These are phyloP conservation scores for Penicillium fuscoglaucum DNA, from an alignment of 2,329 filamentous ascomycete genomes.

Conservation along the genomic window DNA sequence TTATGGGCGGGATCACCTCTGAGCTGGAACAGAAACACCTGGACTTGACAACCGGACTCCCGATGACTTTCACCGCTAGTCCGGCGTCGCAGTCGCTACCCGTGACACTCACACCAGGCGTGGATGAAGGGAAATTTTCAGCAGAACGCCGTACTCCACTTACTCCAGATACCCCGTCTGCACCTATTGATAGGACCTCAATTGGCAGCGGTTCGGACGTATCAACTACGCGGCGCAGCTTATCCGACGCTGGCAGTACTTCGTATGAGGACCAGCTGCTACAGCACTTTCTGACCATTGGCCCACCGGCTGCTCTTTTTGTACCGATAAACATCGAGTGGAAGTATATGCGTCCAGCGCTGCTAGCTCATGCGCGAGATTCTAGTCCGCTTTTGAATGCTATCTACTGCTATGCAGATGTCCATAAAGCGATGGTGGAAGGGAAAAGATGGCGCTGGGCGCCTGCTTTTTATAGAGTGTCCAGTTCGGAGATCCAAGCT, in stretches of 20 bases:
- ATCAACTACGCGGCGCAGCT: conserved; percentile 16
- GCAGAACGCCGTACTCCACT: conserved; percentile 13
- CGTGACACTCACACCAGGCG: neutral
- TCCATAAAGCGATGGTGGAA: conserved; percentile 30
- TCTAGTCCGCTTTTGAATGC: conserved; percentile 31
- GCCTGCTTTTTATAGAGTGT: conserved; percentile 32
- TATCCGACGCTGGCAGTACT: conserved; percentile 21
- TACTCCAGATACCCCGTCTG: conserved; percentile 18
- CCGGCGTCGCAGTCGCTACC: conserved; percentile 14
- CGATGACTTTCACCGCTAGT: conserved; percentile 16
- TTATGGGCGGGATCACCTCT: conserved; percentile 39
- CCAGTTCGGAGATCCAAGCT: conserved; percentile 34
- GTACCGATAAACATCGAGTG: conserved; percentile 35
- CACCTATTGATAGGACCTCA: conserved; percentile 17
- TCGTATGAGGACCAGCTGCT: conserved; percentile 35
- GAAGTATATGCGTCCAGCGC: conserved; percentile 31
- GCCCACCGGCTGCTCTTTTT: conserved; percentile 35
- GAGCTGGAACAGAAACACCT: conserved; percentile 39
- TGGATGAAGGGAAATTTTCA: conserved; percentile 13
- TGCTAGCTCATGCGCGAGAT: conserved; percentile 28
- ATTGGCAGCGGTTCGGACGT: conserved; percentile 17
- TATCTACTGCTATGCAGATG: conserved; percentile 38
- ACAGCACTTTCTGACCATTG: conserved; percentile 30
- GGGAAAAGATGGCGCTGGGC: conserved; percentile 32
- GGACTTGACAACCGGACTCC: conserved; percentile 29